Conservation (phyloP, 805 yeast genomes). For the Cyberlindnera nakhonratchasimensis region DNA sequence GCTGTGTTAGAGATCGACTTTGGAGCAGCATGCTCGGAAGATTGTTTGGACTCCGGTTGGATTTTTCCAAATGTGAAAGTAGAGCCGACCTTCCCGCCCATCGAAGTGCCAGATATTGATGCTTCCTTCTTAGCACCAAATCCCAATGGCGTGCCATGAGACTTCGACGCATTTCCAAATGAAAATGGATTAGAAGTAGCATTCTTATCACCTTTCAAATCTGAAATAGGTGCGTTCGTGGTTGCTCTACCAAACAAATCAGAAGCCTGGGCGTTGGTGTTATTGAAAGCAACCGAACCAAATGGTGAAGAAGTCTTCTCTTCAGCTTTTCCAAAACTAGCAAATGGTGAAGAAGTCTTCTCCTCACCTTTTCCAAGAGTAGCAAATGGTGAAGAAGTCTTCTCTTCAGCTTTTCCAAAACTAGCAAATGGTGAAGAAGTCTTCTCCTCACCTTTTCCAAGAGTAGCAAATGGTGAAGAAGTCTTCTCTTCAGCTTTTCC, state of each 20-base stretch:
- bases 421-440: constrained; percentile 1
- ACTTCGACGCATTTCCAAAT: no score
- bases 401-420: not conserved
- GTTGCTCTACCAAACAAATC: no score
- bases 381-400: constrained; percentile 8
- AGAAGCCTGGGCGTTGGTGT: no score
- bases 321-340: constrained; percentile 7
- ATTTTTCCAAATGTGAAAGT: not conserved
- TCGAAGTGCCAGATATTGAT: no score
- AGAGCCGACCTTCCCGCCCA: not conserved
- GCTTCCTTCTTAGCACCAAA: not conserved
- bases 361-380: not conserved
- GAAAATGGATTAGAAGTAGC: no score
- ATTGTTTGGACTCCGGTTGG: not conserved
- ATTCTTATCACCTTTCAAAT: no score
- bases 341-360: constrained; percentile 11
- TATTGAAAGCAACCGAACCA: not conserved
- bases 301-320: constrained; percentile 1
- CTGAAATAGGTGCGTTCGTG: no score
- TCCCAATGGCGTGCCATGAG: no score
- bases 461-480: constrained; percentile 17
- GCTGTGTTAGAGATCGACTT: not conserved
- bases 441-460: constrained; percentile 9
- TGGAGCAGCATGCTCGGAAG: not conserved
- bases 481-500: not conserved